Conservation (phyloP, 2,329 filamentous ascomycete species). For the Trichoderma sp. region DNA sequence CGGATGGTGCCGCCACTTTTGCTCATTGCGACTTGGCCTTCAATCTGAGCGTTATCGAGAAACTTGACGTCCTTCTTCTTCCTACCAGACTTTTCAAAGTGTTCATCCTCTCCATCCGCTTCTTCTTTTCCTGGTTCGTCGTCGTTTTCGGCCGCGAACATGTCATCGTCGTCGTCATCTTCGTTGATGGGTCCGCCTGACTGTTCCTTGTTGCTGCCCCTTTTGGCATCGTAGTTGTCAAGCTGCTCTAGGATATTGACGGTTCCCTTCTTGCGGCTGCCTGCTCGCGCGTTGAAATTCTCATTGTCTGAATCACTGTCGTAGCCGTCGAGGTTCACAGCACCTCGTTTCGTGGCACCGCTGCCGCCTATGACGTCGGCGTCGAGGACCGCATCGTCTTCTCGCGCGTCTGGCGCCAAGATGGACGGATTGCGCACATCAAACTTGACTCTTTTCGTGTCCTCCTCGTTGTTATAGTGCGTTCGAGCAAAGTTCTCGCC, state of each 20-base stretch:
- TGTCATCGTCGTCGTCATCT: conserved; percentile 61
- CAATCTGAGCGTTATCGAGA: conserved; percentile 61
- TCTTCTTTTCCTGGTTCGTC: conserved; percentile 39
- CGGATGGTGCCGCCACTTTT: conserved; percentile 71
- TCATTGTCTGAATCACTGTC: conserved; percentile 93
- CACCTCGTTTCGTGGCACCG: conserved; percentile 80
- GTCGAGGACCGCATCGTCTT: conserved; percentile 71
- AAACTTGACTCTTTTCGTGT: conserved; percentile 79
- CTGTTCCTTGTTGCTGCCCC: conserved; percentile 36
- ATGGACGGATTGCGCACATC: conserved; percentile 93
- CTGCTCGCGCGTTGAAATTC: conserved; percentile 74
- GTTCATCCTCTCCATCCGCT: conserved; percentile 20
- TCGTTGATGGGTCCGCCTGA: conserved; percentile 28
- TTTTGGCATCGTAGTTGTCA: conserved; percentile 51
- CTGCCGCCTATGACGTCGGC: conserved; percentile 88
- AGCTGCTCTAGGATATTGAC: conserved; percentile 51
- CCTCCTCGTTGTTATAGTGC: conserved; percentile 57
- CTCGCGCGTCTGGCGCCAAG: conserved; percentile 75
- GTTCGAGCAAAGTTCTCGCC: conserved; percentile 77
- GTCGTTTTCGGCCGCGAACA: conserved; percentile 74
- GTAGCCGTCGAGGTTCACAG: conserved; percentile 95
- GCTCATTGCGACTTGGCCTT: conserved; percentile 73
- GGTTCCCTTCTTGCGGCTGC: conserved; percentile 52
- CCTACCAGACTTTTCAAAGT: conserved; percentile 45
- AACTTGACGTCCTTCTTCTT: conserved; percentile 63